Conservation (phyloP, 2,329 filamentous ascomycete genomes). For the Ophiostoma tasmaniense region DNA sequence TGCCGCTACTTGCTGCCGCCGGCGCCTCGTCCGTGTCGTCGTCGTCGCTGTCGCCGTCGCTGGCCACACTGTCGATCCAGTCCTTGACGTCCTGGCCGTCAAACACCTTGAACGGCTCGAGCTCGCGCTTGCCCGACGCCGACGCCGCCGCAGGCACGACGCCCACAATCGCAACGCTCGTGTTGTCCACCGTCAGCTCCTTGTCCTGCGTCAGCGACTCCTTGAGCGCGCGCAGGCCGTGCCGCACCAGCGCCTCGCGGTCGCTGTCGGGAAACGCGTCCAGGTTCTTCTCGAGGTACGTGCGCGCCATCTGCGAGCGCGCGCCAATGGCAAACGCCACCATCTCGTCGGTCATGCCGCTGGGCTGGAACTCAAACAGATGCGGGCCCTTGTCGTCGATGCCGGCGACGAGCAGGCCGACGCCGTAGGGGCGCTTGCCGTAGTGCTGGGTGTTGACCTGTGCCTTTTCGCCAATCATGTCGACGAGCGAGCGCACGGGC, state of each 20-base stretch:
- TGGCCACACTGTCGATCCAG: constrained; percentile 68
- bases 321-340: constrained; percentile 91
- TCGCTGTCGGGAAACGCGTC: constrained; percentile 69
- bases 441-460: constrained; percentile 98
- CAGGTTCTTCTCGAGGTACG: constrained; percentile 88
- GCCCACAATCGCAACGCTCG: constrained; percentile 79
- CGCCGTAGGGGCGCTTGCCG: constrained; percentile 91
- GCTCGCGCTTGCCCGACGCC: constrained; percentile 42
- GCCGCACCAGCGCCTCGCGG: constrained; percentile 79
- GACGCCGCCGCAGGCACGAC: constrained; percentile 47
- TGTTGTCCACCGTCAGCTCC: constrained; percentile 95
- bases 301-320: constrained; percentile 92
- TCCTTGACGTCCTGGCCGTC: constrained; percentile 80
- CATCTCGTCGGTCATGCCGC: constrained; percentile 96
- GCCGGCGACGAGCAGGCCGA: constrained; percentile 84
- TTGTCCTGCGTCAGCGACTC: constrained; percentile 95
- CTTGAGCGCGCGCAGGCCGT: constrained; percentile 85
- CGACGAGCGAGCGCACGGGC: constrained; percentile 78
- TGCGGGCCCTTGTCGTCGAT: constrained; percentile 92
- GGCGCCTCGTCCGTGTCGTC: constrained; percentile 29
- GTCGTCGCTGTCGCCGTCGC: constrained; percentile 41
- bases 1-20: constrained; percentile 29
- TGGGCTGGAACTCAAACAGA: constrained; percentile 96
- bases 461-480: constrained; percentile 89
- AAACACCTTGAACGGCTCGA: constrained; percentile 81